Evolutionary conservation across 2,329 filamentous ascomycete species (phyloP), one percentile per base, ranked within the genome.

Genomic region (Exophiala viscosa): DNA sequence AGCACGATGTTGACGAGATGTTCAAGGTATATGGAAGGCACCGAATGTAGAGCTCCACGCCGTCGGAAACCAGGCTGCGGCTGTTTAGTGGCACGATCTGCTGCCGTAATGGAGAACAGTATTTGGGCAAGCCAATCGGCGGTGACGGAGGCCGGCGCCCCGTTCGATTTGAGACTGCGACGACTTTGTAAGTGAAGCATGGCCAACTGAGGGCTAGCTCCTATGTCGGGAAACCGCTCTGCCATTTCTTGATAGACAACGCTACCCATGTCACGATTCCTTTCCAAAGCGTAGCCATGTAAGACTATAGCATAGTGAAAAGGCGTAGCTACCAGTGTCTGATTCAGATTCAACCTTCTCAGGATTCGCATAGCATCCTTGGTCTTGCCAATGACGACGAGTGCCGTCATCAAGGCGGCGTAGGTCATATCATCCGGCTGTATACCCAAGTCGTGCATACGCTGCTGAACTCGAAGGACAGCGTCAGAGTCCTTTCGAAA

Each of bases 391-490:
- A 76, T 67, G 51, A 79, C 69, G 7, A 75, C 70, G 44, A 87
- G 67, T 23, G 75, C 74, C 48, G 80, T 76, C 75, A 87, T 84
- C 36, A 86, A 66, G 44, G 82, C 78, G 41, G 75, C 76, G 63
- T 84, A 86, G 1, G 84, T 85, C 66, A 78, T 74, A 3, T 67
- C 70, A 62, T 86, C 77, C 8, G 78, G 72, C 28, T 70, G 67
- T 31, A 87, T 69, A 0, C 73, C 68, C 36, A 73, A 67, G 3
- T 72, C 64, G 42, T 76, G 68, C 81, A 87, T 86, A 48, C 73
- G 72, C 28, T 70, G 68, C 59, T 83, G 80, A 2, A 82, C 67
- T 48, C 75, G 72, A 58, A 79, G 75, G 13, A 79, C 74, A n/a
- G 73, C 74, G 17, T 73, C 66, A 23, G 84, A 62, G 55, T 86